Conservation (phyloP, 2,329 filamentous ascomycete genomes). For the Thielaviopsis musarum region DNA sequence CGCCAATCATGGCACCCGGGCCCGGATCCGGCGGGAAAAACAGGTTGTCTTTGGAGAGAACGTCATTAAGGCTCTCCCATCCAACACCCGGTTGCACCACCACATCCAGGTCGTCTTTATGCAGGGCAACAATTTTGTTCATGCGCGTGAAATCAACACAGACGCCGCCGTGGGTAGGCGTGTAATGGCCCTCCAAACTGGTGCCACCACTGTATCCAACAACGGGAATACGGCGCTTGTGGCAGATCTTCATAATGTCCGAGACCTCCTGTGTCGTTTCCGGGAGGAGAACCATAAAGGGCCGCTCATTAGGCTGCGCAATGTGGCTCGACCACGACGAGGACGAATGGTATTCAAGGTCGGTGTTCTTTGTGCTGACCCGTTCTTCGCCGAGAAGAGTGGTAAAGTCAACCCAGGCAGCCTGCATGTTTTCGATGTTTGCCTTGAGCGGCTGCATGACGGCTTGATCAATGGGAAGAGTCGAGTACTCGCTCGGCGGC, state of each 20-base stretch:
- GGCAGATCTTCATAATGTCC: constrained; percentile 78
- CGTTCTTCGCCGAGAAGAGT: constrained; percentile 46
- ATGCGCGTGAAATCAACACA: constrained; percentile 77
- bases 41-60: constrained; percentile 52
- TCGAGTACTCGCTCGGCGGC: constrained; percentile 36
- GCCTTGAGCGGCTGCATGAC: constrained; percentile 38
- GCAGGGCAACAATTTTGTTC: constrained; percentile 61
- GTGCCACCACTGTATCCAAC: constrained; percentile 80
- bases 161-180: constrained; percentile 65
- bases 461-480: constrained; percentile 37
- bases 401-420: constrained; percentile 53
- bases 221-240: constrained; percentile 63
- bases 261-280: constrained; percentile 66
- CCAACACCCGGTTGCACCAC: constrained; percentile 68
- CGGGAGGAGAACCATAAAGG: constrained; percentile 62
- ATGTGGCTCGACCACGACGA: constrained; percentile 48
- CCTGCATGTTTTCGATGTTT: constrained; percentile 46
- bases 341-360: constrained; percentile 38
- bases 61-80: constrained; percentile 74
- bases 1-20: constrained; percentile 81
- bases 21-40: constrained; percentile 91
- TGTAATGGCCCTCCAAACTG: constrained; percentile 76
- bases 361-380: constrained; percentile 41
- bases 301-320: constrained; percentile 28
- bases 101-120: constrained; percentile 62